Evolutionary conservation across 2,329 filamentous ascomycete genomes (phyloP).

Genomic region (Xylaria sp.): DNA sequence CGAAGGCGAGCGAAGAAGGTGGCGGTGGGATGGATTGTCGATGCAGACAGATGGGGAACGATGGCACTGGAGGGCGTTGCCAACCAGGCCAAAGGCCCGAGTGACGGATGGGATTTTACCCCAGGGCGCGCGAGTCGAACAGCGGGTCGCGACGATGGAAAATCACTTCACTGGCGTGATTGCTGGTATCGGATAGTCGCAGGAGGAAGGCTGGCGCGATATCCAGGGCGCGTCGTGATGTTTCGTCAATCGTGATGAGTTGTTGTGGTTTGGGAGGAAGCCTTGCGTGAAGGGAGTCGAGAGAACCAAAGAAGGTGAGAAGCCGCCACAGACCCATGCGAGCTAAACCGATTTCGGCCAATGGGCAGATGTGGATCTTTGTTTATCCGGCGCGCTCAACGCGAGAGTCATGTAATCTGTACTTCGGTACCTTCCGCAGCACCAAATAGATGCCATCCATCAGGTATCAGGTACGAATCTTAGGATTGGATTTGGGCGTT

Average conservation of each 20-base stretch:
- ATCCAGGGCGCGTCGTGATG: conserved; percentile 58
- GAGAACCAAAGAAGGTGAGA: conserved; percentile 25
- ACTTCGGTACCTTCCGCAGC: conserved; percentile 6
- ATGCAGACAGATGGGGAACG: conserved; percentile 36
- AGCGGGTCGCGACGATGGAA: conserved; percentile 33
- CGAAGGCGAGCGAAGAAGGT: conserved; percentile 14
- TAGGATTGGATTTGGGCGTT: background rate
- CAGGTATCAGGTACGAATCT: background rate
- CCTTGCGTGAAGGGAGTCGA: conserved; percentile 30
- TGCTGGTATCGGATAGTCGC: conserved; percentile 39
- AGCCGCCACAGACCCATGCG: conserved; percentile 32
- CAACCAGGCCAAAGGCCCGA: conserved; percentile 44
- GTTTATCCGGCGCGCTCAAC: conserved; percentile 23
- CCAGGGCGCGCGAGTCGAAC: conserved; percentile 28
- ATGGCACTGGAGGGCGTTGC: conserved; percentile 48
- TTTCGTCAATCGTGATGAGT: conserved; percentile 38
- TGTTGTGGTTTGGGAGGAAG: conserved; percentile 49
- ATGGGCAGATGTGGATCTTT: conserved; percentile 31
- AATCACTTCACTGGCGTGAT: conserved; percentile 43
- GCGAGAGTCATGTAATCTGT: conserved; percentile 1
- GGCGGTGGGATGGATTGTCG: conserved; percentile 39
- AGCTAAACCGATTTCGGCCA: conserved; percentile 41
- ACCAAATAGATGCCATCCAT: background rate
- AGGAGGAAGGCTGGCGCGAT: conserved; percentile 44
- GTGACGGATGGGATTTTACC: conserved; percentile 21